Evolutionary conservation across 164 flowering plant genomes (phyloP).

Genomic region (Akebia trifoliata): DNA sequence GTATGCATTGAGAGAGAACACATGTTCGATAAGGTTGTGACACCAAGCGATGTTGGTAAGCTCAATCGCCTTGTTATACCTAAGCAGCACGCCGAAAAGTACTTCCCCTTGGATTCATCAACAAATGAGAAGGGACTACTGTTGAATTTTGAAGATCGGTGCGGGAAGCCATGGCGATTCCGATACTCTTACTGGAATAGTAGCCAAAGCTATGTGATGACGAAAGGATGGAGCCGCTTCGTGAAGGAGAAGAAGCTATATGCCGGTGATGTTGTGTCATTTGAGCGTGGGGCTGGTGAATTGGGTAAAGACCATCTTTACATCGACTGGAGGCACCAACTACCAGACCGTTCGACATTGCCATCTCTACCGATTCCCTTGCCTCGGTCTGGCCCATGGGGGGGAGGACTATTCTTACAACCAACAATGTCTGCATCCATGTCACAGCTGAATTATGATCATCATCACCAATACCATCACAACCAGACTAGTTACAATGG

Average conservation of each 20-base stretch:
- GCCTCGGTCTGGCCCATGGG: constrained; percentile 32
- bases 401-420: constrained; percentile 23
- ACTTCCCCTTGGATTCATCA: constrained; percentile 75
- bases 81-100: constrained; percentile 93
- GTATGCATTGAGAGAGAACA: constrained; percentile 52
- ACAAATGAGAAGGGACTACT: constrained; percentile 72
- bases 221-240: constrained; percentile 96
- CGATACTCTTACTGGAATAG: constrained; percentile 97
- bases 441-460: constrained; percentile 20
- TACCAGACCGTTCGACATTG: constrained; percentile 31
- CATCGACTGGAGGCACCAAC: constrained; percentile 84
- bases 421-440: constrained; percentile 2
- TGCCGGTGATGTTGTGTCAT: constrained; percentile 88
- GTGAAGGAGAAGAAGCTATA: constrained; percentile 94
- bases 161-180: constrained; percentile 84
- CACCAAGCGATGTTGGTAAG: constrained; percentile 96
- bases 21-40: constrained; percentile 94
- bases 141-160: constrained; percentile 71
- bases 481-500: constrained; percentile 3
- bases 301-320: constrained; percentile 43
- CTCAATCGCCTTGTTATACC: constrained; percentile 89
- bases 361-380: too few species aligned
- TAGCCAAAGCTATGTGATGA: constrained; percentile 99
- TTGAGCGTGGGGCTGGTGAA: constrained; percentile 65
- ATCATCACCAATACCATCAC: constrained; percentile 3